Evolutionary conservation across 202 grass and related monocot genomes (phyloP).

Genomic region (Panicum virgatum): DNA sequence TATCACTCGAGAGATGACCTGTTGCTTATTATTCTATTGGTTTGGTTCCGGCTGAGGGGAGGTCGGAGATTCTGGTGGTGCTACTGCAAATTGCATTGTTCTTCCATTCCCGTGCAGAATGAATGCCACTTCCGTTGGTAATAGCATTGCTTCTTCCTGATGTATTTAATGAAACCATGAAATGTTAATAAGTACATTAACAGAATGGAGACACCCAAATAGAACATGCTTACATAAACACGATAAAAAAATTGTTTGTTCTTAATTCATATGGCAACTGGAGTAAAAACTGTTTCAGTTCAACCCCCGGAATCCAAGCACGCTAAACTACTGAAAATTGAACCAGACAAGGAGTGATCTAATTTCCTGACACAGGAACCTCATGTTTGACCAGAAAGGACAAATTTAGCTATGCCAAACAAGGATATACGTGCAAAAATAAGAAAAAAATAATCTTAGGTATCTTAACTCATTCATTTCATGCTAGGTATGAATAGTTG

Average conservation of each 20-base stretch:
- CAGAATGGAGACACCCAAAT: neutral
- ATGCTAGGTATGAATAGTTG: conserved; percentile 16
- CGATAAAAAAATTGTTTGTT: neutral
- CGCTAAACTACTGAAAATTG: neutral
- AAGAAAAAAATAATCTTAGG: neutral
- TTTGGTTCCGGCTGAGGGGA: conserved; percentile 46
- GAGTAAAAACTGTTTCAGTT: neutral
- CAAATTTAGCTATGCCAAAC: neutral
- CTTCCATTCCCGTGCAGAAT: conserved; percentile 67
- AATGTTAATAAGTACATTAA: neutral
- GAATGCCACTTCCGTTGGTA: conserved; percentile 72
- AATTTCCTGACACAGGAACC: conserved; percentile 3
- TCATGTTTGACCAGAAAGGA: neutral
- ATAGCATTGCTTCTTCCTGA: conserved; percentile 63
- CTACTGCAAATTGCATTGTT: conserved; percentile 59
- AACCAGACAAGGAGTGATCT: neutral
- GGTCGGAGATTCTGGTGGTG: conserved; percentile 54
- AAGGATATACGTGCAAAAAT: neutral
- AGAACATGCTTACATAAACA: neutral
- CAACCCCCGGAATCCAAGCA: neutral
- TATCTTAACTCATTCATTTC: neutral
- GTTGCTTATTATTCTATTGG: conserved; percentile 42
- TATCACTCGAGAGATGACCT: neutral
- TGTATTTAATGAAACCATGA: conserved; percentile 15
- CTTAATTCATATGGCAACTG: neutral